A percentile compares a stretch with the other conserved stretches of the same genome.
phyloP scores from a whole-genome alignment of 495 filamentous ascomycete genomes.

The Neurospora sp. region DNA sequence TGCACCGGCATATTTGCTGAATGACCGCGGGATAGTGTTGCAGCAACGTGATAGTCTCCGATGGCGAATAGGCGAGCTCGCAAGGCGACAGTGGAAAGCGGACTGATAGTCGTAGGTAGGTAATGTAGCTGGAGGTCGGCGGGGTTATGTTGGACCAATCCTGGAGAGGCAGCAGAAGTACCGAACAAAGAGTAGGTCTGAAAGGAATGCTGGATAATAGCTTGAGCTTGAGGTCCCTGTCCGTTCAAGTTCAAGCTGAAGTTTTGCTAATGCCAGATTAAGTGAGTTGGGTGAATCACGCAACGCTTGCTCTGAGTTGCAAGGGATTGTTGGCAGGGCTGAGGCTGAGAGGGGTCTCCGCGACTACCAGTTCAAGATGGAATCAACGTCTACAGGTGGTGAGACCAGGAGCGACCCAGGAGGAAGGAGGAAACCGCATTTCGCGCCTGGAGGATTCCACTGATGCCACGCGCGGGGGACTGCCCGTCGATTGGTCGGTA shows the following conservation, averaged over 20 bases:
- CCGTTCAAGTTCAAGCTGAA: not conserved
- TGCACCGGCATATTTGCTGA: conserved; percentile 25
- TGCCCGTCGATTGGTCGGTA: not conserved
- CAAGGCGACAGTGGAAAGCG: not conserved
- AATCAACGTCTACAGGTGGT: not conserved
- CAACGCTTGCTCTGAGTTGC: not conserved
- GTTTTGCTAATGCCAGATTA: not conserved
- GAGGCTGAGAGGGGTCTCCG: not conserved
- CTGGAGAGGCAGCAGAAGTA: not conserved
- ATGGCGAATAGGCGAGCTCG: not conserved
- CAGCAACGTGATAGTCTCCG: not conserved
- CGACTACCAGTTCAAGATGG: not conserved
- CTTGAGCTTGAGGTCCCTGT: not conserved
- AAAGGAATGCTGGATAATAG: not conserved
- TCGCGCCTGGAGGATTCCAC: not conserved
- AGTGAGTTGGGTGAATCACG: not conserved
- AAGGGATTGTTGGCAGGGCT: not conserved
- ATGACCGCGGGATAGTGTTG: not conserved
- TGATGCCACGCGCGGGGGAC: not conserved
- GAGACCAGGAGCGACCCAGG: not conserved
- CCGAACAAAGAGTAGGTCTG: not conserved
- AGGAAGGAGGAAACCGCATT: not conserved
- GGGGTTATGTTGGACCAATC: not conserved
- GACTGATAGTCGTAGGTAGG: not conserved
- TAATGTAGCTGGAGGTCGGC: not conserved